Base-by-base conservation (phyloP, 1,284 basidiomycete genomes). In the Moesziomyces globuligerus region DNA sequence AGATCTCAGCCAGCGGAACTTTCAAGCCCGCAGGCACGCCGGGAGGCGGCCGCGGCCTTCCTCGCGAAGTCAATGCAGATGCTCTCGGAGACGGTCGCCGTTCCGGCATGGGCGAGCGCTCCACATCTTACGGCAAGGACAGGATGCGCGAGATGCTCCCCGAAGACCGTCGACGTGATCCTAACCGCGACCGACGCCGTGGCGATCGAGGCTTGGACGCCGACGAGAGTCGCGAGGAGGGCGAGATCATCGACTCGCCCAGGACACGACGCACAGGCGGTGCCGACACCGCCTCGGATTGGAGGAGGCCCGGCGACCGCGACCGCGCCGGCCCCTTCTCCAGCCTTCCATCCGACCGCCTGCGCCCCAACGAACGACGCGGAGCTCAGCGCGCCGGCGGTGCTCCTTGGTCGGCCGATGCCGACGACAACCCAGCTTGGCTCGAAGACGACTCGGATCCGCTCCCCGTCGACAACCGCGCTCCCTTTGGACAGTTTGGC, bases 381-480 rank as follows among this genome's bases (percentile, higher is more conserved):
- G 59, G 66, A n/a, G 59, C 39, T 25, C 57, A 52, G 21, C 55
- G 60, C 11, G 34, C 34, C 7, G 57, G 62, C 9, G 55, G 52
- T 37, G 71, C 72, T 38, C 43, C 72, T 4, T 78, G 75, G 75
- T 55, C 71, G 38, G 75, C 56, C 29, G 75, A 88, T 89, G 75
- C 88, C 86, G 78, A 90, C 91, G 84, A 91, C 89, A 90, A 92
- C 78, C 92, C 91, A 20, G 91, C 91, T 17, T 93, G 91, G 91
- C 92, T 93, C 90, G 91, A 91, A 69, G 89, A 90, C n/a, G 91
- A 92, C 76, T 58, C 59, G 4, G 67, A 70, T 17, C 48, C 60
- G 4, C 29, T 70, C 26, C 67, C 67, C 4, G 56, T 70, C 8
- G 67, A 70, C 60, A 64, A 70, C 28, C 59, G 67, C 25, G 67